These are phyloP conservation scores for Sporothrix variecibatus DNA, from an alignment of 2,329 filamentous ascomycete species.

Conservation along the genomic window DNA sequence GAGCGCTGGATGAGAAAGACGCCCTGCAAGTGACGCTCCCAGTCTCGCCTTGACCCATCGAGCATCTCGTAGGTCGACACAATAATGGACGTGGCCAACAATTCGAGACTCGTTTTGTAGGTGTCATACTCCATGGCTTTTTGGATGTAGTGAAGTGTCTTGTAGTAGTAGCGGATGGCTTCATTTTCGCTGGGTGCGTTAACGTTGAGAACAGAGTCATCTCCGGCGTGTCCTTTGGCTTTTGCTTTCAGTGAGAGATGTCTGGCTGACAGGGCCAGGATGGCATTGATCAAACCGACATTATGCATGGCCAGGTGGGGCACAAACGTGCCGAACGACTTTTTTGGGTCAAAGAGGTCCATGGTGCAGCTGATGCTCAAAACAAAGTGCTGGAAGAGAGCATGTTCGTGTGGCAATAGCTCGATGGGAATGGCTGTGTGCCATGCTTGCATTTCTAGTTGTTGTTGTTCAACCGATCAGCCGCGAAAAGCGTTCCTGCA, in stretches of 20 bases:
- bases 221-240: background rate
- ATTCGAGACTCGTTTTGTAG: slow-evolving; percentile 58
- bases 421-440: background rate
- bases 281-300: background rate
- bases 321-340: slow-evolving; percentile 3
- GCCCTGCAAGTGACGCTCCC: background rate
- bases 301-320: background rate
- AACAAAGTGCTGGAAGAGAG: background rate
- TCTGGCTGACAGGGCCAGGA: background rate
- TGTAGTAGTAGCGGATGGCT: slow-evolving; percentile 59
- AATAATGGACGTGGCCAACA: slow-evolving; percentile 59
- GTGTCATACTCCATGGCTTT: slow-evolving; percentile 59
- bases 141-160: slow-evolving; percentile 62
- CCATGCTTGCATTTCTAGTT: background rate
- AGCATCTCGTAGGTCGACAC: slow-evolving; percentile 68
- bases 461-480: background rate
- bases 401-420: background rate
- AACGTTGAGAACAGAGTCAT: background rate
- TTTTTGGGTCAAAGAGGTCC: background rate
- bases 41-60: slow-evolving; percentile 31
- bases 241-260: background rate
- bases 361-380: background rate
- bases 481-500: background rate
- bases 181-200: slow-evolving; percentile 33
- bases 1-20: background rate